These are phyloP conservation scores for Tylopilus rubrobrunneus DNA, from an alignment of 768 basidiomycete species.

Conservation along the genomic window DNA sequence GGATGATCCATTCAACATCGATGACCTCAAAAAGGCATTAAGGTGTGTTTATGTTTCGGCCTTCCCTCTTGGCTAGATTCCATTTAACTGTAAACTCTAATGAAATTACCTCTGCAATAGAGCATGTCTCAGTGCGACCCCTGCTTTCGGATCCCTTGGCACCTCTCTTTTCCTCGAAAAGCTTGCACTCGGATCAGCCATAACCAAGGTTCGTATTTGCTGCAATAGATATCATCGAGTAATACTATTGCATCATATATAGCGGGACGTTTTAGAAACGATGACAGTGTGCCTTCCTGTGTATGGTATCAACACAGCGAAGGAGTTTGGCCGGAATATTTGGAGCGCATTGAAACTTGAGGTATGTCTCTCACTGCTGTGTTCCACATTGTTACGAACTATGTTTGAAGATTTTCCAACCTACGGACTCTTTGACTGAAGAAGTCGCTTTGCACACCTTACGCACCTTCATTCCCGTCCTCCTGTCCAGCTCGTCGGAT, in stretches of 20 bases:
- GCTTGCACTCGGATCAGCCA: conserved; percentile 73
- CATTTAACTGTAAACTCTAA: conserved; percentile 1
- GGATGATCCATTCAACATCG: conserved; percentile 86
- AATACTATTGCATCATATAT: conserved; percentile 6
- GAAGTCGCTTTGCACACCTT: conserved; percentile 66
- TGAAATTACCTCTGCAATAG: conserved; percentile 2
- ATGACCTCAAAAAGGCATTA: conserved; percentile 74
- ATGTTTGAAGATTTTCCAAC: conserved; percentile 78
- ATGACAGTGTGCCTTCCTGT: conserved; percentile 76
- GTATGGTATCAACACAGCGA: conserved; percentile 66
- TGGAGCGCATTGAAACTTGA: conserved; percentile 92
- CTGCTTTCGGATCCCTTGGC: conserved; percentile 78
- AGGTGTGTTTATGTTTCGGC: conserved; percentile 41
- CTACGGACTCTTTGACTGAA: conserved; percentile 75
- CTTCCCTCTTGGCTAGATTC: background rate
- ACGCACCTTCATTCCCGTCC: conserved; percentile 68
- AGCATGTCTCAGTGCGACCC: conserved; percentile 78
- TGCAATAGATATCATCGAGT: background rate
- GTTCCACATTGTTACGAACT: background rate
- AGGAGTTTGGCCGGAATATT: conserved; percentile 65
- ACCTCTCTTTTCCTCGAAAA: conserved; percentile 92
- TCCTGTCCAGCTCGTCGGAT: conserved; percentile 49
- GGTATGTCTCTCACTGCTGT: conserved; percentile 36
- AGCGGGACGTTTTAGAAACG: conserved; percentile 86
- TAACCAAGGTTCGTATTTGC: conserved; percentile 61